Percentiles rank a stretch among this genome's conserved stretches.
Evolutionary conservation across 768 basidiomycete genomes (phyloP).

Genomic region (Hypholoma fasciculare): DNA sequence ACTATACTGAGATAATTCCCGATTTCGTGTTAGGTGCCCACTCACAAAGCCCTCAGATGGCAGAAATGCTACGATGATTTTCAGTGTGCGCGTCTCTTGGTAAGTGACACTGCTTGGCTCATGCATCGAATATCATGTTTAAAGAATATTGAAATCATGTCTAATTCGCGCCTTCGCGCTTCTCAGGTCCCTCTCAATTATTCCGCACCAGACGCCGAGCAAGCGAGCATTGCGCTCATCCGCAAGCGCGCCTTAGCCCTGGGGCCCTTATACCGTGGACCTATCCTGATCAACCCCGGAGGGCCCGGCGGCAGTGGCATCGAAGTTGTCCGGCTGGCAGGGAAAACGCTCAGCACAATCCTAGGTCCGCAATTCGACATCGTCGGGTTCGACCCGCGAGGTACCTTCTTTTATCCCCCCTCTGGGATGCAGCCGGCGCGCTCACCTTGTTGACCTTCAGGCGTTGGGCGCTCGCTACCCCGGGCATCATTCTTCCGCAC

Average conservation of each 20-base stretch:
- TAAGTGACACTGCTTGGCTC: neutral
- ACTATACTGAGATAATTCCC: neutral
- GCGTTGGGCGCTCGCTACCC: slow-evolving; percentile 34
- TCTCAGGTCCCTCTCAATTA: slow-evolving; percentile 3
- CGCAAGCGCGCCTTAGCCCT: neutral
- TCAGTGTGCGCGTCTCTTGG: neutral
- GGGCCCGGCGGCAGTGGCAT: neutral
- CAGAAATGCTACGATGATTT: neutral
- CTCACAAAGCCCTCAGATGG: neutral
- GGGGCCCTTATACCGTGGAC: neutral
- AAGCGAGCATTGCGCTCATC: neutral
- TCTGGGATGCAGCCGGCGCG: neutral
- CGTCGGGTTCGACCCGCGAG: slow-evolving; percentile 52
- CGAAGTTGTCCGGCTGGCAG: neutral
- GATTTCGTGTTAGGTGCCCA: neutral
- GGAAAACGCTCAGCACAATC: neutral
- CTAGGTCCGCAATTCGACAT: slow-evolving; percentile 44
- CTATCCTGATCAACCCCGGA: neutral
- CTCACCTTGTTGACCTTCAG: slow-evolving; percentile 13
- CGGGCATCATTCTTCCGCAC: slow-evolving; percentile 33
- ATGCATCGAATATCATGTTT: neutral
- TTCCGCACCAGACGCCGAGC: neutral
- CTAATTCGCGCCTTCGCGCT: neutral
- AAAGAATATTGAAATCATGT: too few relatives aligned
- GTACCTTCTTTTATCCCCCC: slow-evolving; percentile 17